These are phyloP conservation scores for Nosema muscidifuracis DNA, from an alignment of 371 early-diverging fungal species.

Conservation along the genomic window DNA sequence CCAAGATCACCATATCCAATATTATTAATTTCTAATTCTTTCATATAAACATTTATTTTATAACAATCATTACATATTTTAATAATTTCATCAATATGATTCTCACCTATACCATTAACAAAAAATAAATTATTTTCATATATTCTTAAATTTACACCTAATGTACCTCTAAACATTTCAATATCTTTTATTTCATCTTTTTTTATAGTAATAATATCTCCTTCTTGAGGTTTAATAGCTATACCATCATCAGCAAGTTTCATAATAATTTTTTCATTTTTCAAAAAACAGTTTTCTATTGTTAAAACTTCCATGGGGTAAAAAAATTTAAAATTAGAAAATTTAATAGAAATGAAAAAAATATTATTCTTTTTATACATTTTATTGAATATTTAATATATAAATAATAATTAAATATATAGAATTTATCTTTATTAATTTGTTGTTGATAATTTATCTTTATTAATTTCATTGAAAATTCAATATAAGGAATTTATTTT, in stretches of 20 bases:
- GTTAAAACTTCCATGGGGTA: conserved; percentile 54
- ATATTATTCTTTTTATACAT: too few relatives aligned
- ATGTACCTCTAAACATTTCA: conserved; percentile 55
- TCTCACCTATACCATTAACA: conserved; percentile 51
- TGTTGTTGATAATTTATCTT: too few relatives aligned
- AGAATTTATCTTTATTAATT: too few relatives aligned
- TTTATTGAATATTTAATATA: too few relatives aligned
- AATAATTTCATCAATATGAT: conserved; percentile 45
- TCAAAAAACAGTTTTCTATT: conserved; percentile 38
- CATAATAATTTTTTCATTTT: conserved; percentile 34
- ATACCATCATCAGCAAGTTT: conserved; percentile 57
- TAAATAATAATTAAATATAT: too few relatives aligned
- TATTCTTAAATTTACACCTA: conserved; percentile 48
- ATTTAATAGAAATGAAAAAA: too few relatives aligned
- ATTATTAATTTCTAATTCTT: conserved; percentile 49
- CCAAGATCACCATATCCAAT: conserved; percentile 47
- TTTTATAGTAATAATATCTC: conserved; percentile 44
- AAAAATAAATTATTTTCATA: conserved; percentile 29
- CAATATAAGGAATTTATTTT: too few relatives aligned
- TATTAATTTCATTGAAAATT: too few relatives aligned
- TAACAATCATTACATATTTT: conserved; percentile 42
- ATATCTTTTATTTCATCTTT: conserved; percentile 55
- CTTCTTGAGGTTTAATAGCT: conserved; percentile 48
- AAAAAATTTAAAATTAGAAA: neutral
- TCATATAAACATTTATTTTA: conserved; percentile 53